Evolutionary conservation across 352 stramenopile genomes (phyloP), one percentile per base, ranked within the genome.

Genomic region (Phytopythium aichiense): DNA sequence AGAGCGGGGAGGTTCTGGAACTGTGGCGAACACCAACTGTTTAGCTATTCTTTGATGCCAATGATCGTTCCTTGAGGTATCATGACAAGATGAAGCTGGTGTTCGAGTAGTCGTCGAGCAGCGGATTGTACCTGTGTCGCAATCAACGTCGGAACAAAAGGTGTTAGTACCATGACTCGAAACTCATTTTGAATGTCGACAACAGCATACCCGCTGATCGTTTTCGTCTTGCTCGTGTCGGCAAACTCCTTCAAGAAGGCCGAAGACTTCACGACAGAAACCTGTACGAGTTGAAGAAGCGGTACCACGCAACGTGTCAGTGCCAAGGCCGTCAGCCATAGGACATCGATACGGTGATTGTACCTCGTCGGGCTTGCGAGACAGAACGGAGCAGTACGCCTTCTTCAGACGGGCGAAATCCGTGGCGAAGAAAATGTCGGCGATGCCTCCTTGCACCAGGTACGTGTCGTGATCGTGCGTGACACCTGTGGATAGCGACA

Each of bases 371-470:
- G 72, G 58, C 35, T 81, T 69, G 22, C 81, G 76, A 7, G 79
- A 65, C 15, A 90, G 71, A 40, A 83, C 72, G 18, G 64, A 79
- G 65, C 82, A 89, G 70, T 97, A 96, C 20, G 89, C 83, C 42
- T 82, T 83, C 60, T 91, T 89, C 22, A 97, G 71, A 35, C 76
- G 73, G 1, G 76, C 64, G 69, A 97, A 97, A 63, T 96, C 88
- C 5, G 88, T 96, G 9, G 90, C 77, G 49, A 97, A 97, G 71
- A 97, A 97, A 33, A 97, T 95, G 56, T 97, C 90, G 20, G 88
- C 88, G 28, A 92, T 87, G 38, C 89, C 89, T 13, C 84, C 79
- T 64, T 90, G 68, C 31, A 95, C 82, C 13, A 97, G 65, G 60
- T 97, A 97, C 51, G 88, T 96, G 61, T 91, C 81, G 66, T 97